phyloP scores from a whole-genome alignment of 179 eudicot genomes.

The Silene vulgaris region DNA sequence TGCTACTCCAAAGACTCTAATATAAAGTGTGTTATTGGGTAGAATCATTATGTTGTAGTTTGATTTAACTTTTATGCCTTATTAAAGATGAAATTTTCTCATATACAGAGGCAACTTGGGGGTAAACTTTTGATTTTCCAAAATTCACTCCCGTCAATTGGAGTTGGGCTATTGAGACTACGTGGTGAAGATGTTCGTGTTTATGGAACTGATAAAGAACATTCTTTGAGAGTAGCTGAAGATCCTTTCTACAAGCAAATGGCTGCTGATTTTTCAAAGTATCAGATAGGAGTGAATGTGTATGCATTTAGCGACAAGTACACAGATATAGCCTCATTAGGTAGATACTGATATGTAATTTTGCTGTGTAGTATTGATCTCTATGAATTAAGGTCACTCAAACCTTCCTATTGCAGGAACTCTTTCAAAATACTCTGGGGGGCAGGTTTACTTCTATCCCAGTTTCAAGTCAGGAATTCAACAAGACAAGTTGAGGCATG shows the following conservation, averaged over 20 bases:
- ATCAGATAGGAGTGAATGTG: conserved; percentile 77
- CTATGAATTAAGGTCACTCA: background rate
- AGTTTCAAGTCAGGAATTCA: conserved; percentile 60
- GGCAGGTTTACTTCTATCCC: conserved; percentile 87
- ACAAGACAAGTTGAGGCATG: conserved; percentile 74
- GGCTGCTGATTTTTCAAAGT: conserved; percentile 95
- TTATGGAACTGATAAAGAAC: conserved; percentile 96
- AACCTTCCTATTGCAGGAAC: conserved; percentile 48
- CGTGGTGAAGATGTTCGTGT: conserved; percentile 82
- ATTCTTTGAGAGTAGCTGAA: conserved; percentile 69
- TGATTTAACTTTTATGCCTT: background rate
- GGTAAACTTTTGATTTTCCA: conserved; percentile 95
- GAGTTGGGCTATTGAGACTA: conserved; percentile 81
- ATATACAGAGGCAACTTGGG: conserved; percentile 80
- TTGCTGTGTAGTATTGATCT: background rate
- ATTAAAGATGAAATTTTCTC: conserved; percentile 16
- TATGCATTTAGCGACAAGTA: conserved; percentile 97
- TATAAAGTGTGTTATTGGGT: background rate
- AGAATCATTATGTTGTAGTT: conserved; percentile 5
- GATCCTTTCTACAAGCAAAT: conserved; percentile 97
- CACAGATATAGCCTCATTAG: conserved; percentile 87
- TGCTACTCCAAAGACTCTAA: background rate
- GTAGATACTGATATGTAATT: conserved; percentile 31
- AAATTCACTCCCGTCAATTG: conserved; percentile 84
- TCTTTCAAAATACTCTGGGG: conserved; percentile 92